A percentile compares a stretch with the other conserved stretches of the same genome.
phyloP scores from a whole-genome alignment of 805 yeast species.

The Zygotorulaspora danielsina region DNA sequence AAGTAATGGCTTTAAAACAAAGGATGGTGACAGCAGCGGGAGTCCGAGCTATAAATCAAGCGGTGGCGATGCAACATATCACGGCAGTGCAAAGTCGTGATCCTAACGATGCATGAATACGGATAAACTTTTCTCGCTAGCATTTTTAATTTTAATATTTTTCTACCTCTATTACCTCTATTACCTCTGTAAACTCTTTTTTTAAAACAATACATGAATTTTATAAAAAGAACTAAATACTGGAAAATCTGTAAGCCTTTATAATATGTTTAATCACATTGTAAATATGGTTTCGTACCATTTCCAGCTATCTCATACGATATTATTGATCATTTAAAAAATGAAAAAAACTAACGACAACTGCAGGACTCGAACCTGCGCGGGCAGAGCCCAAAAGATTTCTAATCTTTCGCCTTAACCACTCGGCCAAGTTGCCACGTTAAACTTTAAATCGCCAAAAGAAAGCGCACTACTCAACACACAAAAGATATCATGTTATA shows the following conservation, averaged over 20 bases:
- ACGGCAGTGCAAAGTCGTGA: conserved; percentile 11
- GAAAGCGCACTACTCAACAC: too few relatives aligned
- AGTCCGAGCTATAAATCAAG: conserved; percentile 23
- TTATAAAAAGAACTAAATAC: neutral
- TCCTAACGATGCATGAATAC: neutral
- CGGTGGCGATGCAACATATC: conserved; percentile 30
- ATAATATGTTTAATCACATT: neutral
- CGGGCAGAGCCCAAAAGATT: conserved; percentile 52
- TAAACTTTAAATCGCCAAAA: too few relatives aligned
- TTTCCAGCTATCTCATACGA: neutral
- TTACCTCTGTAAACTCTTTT: too few relatives aligned
- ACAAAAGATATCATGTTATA: too few relatives aligned
- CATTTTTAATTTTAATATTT: neutral
- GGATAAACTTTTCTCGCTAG: neutral
- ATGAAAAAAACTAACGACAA: conserved; percentile 45
- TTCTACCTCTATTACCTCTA: neutral
- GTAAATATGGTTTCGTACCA: neutral
- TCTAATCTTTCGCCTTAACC: conserved; percentile 60
- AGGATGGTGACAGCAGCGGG: conserved; percentile 2
- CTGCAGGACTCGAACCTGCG: conserved; percentile 66
- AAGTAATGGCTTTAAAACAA: neutral
- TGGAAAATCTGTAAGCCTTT: neutral
- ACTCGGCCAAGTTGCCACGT: conserved; percentile 53
- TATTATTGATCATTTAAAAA: neutral
- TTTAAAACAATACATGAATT: too few relatives aligned